Conservation (phyloP, 2,329 filamentous ascomycete species). For the Calcarisporium arbuscula region DNA sequence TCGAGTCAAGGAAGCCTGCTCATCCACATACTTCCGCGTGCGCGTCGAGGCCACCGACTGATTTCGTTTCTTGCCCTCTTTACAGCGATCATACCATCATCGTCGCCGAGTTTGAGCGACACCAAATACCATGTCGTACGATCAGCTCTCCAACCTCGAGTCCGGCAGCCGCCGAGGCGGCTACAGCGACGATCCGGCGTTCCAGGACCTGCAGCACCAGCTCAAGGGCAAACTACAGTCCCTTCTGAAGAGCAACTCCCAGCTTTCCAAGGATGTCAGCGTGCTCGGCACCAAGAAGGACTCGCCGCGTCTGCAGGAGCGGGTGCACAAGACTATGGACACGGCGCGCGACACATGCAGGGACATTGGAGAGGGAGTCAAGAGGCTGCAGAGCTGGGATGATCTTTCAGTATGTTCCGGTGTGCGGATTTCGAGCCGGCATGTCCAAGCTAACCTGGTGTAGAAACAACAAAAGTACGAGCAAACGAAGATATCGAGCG, state of each 20-base stretch:
- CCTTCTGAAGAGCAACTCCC: conserved; percentile 80
- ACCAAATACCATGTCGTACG: conserved; percentile 76
- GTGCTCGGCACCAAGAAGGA: conserved; percentile 87
- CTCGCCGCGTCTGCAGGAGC: conserved; percentile 82
- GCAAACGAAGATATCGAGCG: conserved; percentile 87
- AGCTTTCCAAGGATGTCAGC: conserved; percentile 75
- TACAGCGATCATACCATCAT: neutral
- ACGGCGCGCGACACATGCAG: conserved; percentile 84
- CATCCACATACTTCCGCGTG: too few relatives aligned
- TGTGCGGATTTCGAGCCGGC: neutral
- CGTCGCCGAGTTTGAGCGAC: neutral
- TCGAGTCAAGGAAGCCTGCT: too few relatives aligned
- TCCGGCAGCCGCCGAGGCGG: conserved; percentile 62
- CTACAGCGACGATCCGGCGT: conserved; percentile 90
- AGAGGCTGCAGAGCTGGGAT: conserved; percentile 83
- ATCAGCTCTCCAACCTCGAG: conserved; percentile 79
- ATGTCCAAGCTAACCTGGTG: conserved; percentile 3
- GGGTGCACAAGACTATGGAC: conserved; percentile 80
- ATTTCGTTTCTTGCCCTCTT: too few relatives aligned
- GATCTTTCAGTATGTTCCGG: conserved; percentile 62
- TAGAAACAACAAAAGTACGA: conserved; percentile 95
- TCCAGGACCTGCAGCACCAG: conserved; percentile 72
- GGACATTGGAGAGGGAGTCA: conserved; percentile 86
- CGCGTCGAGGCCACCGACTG: too few relatives aligned
- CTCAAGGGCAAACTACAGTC: conserved; percentile 86